Base-by-base conservation (phyloP, 805 yeast genomes). In the Starmerella apicola region DNA sequence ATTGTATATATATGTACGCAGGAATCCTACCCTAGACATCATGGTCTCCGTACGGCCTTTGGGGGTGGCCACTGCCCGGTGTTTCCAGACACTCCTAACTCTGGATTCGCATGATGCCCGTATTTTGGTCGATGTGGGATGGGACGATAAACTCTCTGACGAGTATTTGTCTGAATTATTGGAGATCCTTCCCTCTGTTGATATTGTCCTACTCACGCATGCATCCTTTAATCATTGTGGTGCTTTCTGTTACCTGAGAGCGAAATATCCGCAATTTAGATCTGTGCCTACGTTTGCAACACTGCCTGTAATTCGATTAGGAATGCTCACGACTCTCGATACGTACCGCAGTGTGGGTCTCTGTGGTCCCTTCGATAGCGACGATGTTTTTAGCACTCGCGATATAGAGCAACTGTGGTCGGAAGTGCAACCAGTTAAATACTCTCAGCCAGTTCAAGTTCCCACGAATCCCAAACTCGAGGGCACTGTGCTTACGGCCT, bases 271-370 rank as follows among this genome's bases (percentile, higher is more conserved):
- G 21, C 67, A 62, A 37, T 60, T 83, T 19, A 64, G 77, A 2
- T 65, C 72, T 26, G 71, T 86, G 19, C 84, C 85, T 2, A 79
- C 80, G 0, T 91, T 81, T 56, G 74, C 96, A 0, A 88, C 98
- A 0, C 60, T 84, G n/a, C 97, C 99, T 0, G 81, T 86, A 1
- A 68, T 78, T 10, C 86, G 83, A 52, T 63, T 91, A 53, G 97
- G 96, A 0, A 69, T 94, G 50, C 74, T 83, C 15, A 67, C 93
- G 4, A 79, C 94, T 0, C 72, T 82, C n/a, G 98, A 91, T 51
- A 63, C 72, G 23, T 91, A 85, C 56, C 61, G 93, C 44, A 63
- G 81, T 3, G 59, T 59, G 13, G 94, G 95, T 1, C 54, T 84
- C 1, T 62, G 81, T 29, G 95, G 95, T 0, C 88, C 94, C 0